phyloP scores from a whole-genome alignment of 768 basidiomycete genomes.

The Termitomyces titanicus region DNA sequence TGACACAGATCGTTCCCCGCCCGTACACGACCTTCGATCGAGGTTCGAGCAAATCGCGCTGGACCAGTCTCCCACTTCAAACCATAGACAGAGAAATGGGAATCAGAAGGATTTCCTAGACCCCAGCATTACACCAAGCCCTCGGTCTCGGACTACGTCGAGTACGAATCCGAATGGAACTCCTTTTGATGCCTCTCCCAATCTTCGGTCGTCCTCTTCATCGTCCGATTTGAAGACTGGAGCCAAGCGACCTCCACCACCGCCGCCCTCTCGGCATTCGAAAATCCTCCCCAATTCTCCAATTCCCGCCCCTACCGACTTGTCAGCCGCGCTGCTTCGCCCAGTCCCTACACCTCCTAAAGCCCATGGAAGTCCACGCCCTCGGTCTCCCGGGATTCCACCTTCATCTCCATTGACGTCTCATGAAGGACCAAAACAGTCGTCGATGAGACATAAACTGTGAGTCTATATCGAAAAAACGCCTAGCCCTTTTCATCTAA shows the following conservation, averaged over 20 bases:
- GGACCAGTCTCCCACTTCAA: slow-evolving; percentile 7
- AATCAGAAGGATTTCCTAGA: slow-evolving; percentile 18
- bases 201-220: slow-evolving; percentile 45
- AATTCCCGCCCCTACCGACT: slow-evolving; percentile 25
- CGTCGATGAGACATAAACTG: slow-evolving; percentile 43
- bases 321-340: slow-evolving; percentile 47
- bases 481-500: background rate
- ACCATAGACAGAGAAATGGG: background rate
- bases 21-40: slow-evolving; percentile 67
- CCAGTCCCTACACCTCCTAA: slow-evolving; percentile 40
- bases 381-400: slow-evolving; percentile 12
- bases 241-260: slow-evolving; percentile 52
- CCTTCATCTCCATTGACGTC: background rate
- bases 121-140: slow-evolving; percentile 25
- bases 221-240: slow-evolving; percentile 48
- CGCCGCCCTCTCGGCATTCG: slow-evolving; percentile 44
- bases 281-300: slow-evolving; percentile 32
- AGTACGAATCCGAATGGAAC: slow-evolving; percentile 25
- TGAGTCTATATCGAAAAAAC: slow-evolving; percentile 29
- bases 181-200: slow-evolving; percentile 20
- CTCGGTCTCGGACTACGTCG: slow-evolving; percentile 37
- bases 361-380: slow-evolving; percentile 12
- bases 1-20: slow-evolving; percentile 52
- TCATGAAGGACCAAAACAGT: slow-evolving; percentile 19
- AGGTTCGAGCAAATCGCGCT: slow-evolving; percentile 67